Percentiles rank a stretch among this genome's conserved stretches.
These are phyloP conservation scores for Coemansia sp. DNA, from an alignment of 192 early-diverging fungal species.

Conservation along the genomic window DNA sequence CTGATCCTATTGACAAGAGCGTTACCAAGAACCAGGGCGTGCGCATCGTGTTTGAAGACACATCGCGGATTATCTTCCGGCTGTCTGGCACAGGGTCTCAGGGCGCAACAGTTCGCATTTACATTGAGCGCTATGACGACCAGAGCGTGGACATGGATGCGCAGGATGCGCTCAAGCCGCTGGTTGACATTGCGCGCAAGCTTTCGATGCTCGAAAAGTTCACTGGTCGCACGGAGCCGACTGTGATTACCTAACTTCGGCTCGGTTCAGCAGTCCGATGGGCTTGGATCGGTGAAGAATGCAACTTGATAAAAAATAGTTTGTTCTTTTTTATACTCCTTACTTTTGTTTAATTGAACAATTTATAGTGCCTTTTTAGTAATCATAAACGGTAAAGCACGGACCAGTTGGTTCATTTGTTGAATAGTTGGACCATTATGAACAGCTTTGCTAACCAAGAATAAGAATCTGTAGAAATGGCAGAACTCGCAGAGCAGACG, in stretches of 20 bases:
- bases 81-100: slow-evolving; percentile 92
- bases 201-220: slow-evolving; percentile 74
- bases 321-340: too few species aligned
- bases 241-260: slow-evolving; percentile 71
- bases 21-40: slow-evolving; percentile 88
- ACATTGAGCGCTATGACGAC: slow-evolving; percentile 81
- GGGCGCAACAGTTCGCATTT: slow-evolving; percentile 94
- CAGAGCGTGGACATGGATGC: slow-evolving; percentile 65
- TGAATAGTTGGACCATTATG: too few species aligned
- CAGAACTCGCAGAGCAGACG: slow-evolving; percentile 32
- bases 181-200: slow-evolving; percentile 82
- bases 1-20: slow-evolving; percentile 86
- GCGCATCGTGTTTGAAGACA: slow-evolving; percentile 88
- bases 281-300: neutral
- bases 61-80: slow-evolving; percentile 89
- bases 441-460: neutral
- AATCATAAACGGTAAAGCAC: too few species aligned
- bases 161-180: slow-evolving; percentile 81
- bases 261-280: neutral
- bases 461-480: slow-evolving; percentile 19
- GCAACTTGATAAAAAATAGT: neutral
- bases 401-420: too few species aligned
- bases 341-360: too few species aligned
- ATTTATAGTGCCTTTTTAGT: too few species aligned
- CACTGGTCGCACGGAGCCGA: slow-evolving; percentile 87